Base-by-base conservation (phyloP, 148 eudicot species). In the Silene uniflora region DNA sequence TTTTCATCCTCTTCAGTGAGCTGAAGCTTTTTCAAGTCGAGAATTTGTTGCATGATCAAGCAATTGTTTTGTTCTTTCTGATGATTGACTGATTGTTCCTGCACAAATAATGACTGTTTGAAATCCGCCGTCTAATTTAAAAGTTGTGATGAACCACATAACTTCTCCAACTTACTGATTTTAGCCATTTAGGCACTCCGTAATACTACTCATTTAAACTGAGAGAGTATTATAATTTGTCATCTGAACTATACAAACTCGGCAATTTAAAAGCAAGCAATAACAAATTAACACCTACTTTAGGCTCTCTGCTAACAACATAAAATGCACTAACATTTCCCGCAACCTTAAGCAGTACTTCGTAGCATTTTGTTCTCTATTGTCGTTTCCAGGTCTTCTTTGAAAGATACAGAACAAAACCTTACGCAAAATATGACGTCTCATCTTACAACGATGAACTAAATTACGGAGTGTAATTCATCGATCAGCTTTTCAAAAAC, bases 1-100 rank as follows among this genome's bases (percentile, higher is more conserved):
- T 74, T 8, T 3, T 66, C 79, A 67, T 68, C 69, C 47, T 67
- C 82, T 75, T 87, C 88, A 60, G 68, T 55, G 39, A 83, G 83
- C 81, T 91, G 92, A 74, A 87, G 86, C 77, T 75, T 87, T 83
- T 82, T 79, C 72, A 91, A 81, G 32, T 90, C 92, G 10, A 84
- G 71, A 74, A 90, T 85, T 65, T 91, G 97, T 78, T 90, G 91
- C 82, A 80, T 84, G 72, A 91, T 82, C 62, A 83, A 64, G 77
- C 63, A 59, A 32, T 77, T 73, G 39, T 82, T 76, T 23, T 83
- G 78, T 75, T 82, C 79, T 25, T 56, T 60, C 44, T 78, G 86
- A 29, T 74, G 73, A 63, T 76, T 76, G 29, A 72, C 21, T 18
- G 35, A 9, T 22, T 65, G 12, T 22, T 66, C 81, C 89, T 88